Evolutionary conservation across 305 asterid species (phyloP), one percentile per base, ranked within the genome.

Genomic region (Fraxinus angustifolia): DNA sequence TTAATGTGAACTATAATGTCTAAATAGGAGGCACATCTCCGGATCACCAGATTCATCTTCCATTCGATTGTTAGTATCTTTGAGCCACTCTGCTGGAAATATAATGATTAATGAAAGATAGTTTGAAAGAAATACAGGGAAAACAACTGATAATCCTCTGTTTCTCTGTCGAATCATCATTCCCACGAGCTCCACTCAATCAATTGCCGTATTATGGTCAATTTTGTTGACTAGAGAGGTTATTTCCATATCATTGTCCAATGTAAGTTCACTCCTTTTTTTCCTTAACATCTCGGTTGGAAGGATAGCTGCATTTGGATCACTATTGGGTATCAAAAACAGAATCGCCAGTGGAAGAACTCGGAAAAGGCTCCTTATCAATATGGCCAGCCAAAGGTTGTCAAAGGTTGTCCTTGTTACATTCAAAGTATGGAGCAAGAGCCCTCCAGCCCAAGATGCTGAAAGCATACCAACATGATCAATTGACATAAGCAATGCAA

Each of bases 391-490:
- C 91, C 92, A 90, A 31, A 91, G 91, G 79, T 86, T 91, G 86
- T 86, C 92, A 77, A 88, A 91, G 17, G 85, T 79, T 6, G 89
- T 90, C 73, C 91, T 78, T 5, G 96, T 89, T 21, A 89, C 91
- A 5, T 89, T 87, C 75, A 91, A 71, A 3, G 36, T 33, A 75
- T 87, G 91, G 71, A 91, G 91, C 87, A 91, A 78, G 53, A 91
- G 45, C 28, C 92, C 91, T 67, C 96, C 92, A 0, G 84, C 89
- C 93, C 91, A 91, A 38, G 96, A 85, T 30, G 93, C 90, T 2
- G 90, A 14, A 77, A 91, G 87, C 8, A 82, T 78, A 26, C 91
- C 92, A 19, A 87, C 83, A 76, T 90, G 93, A 80, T 89, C 93
- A 10, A 90, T 89, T 1, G 96, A 88, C 92, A 89, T 90, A 19